These are phyloP conservation scores for Blastobotrys chiropterorum DNA, from an alignment of 805 yeast species.

Conservation along the genomic window DNA sequence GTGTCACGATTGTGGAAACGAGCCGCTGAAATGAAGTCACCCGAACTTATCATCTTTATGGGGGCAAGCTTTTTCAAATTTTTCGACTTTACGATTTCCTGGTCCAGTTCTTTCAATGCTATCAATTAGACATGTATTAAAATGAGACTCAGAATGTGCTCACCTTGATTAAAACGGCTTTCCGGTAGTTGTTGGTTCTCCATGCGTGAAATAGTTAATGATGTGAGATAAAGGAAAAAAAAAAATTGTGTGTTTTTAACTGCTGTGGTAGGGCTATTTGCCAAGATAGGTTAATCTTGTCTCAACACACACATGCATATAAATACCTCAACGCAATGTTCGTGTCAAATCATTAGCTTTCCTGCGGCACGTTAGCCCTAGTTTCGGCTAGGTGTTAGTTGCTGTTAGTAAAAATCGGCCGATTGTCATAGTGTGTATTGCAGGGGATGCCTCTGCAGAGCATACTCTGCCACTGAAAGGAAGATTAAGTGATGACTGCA, in stretches of 20 bases:
- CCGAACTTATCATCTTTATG: background rate
- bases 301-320: background rate
- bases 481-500: no score
- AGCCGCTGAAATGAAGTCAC: background rate
- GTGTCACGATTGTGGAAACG: background rate
- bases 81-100: background rate
- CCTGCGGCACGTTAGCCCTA: no score
- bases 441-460: no score
- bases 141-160: no score
- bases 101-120: background rate
- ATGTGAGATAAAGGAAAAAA: no score
- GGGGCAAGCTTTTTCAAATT: background rate
- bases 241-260: no score
- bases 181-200: background rate
- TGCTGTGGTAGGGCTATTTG: no score
- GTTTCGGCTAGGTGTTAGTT: no score
- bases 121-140: background rate
- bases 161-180: background rate
- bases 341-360: background rate
- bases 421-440: no score
- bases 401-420: no score
- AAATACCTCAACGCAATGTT: background rate
- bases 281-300: no score
- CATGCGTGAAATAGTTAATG: background rate
- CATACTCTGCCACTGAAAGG: no score